A percentile compares a stretch with the other conserved stretches of the same genome.
These are phyloP conservation scores for Saccharum hybrid DNA, from an alignment of 202 grass and related monocot genomes.

Conservation along the genomic window DNA sequence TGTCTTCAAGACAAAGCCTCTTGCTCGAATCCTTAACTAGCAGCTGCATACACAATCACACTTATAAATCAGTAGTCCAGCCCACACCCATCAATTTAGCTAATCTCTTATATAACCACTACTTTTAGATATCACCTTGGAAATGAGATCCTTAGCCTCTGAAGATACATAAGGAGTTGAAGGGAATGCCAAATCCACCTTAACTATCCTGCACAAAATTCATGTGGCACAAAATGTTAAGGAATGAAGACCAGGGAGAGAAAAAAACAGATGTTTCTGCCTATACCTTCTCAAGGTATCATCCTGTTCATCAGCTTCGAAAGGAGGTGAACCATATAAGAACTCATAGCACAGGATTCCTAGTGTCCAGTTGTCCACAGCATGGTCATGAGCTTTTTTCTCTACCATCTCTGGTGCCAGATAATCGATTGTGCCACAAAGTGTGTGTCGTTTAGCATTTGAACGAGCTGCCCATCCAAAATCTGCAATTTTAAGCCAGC, in stretches of 20 bases:
- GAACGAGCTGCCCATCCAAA: constrained; percentile 94
- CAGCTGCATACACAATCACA: constrained; percentile 56
- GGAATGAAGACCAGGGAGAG: constrained; percentile 1
- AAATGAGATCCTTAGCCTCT: constrained; percentile 91
- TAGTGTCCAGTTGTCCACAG: constrained; percentile 92
- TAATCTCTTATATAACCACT: constrained; percentile 1
- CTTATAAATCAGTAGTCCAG: constrained; percentile 2
- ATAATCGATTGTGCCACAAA: constrained; percentile 95
- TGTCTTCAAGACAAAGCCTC: constrained; percentile 78
- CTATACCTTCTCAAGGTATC: constrained; percentile 74
- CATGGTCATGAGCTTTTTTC: constrained; percentile 86
- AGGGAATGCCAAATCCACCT: constrained; percentile 83
- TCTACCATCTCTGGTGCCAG: constrained; percentile 94
- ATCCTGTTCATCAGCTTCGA: constrained; percentile 77
- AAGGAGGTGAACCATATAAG: constrained; percentile 85
- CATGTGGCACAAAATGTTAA: constrained; percentile 18
- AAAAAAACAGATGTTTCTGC: not conserved
- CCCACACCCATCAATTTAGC: not conserved
- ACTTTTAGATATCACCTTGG: constrained; percentile 54
- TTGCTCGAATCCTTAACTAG: constrained; percentile 95
- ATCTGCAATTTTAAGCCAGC: constrained; percentile 92
- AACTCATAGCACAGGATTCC: constrained; percentile 95
- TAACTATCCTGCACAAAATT: constrained; percentile 72
- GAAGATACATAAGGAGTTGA: constrained; percentile 58
- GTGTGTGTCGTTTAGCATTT: constrained; percentile 79